Evolutionary conservation across 768 basidiomycete species (phyloP).

Genomic region (Peribolospora baueri): DNA sequence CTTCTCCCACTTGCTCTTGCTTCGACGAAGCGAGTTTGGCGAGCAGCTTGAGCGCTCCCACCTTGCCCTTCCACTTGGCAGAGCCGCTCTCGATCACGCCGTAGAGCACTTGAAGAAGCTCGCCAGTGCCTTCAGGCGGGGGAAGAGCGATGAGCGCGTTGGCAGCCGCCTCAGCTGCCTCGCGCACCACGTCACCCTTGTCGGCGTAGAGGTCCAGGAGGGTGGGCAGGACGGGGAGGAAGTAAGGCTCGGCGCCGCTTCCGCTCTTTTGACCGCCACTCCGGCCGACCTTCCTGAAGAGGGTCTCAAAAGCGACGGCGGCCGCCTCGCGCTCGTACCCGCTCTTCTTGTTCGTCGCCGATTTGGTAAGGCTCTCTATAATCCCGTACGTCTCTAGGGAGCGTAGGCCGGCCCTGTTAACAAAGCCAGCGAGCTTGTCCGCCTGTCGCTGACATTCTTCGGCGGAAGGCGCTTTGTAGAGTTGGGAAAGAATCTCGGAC

Average conservation of each 20-base stretch:
- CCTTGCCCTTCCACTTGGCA: constrained; percentile 72
- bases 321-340: constrained; percentile 73
- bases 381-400: constrained; percentile 19
- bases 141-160: constrained; percentile 62
- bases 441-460: background rate
- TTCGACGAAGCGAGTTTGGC: constrained; percentile 9
- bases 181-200: constrained; percentile 74
- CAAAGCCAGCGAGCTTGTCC: constrained; percentile 9
- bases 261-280: constrained; percentile 23
- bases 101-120: constrained; percentile 36
- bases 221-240: constrained; percentile 50
- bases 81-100: constrained; percentile 35
- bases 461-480: background rate
- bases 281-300: constrained; percentile 23
- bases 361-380: constrained; percentile 37
- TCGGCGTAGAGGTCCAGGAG: constrained; percentile 73
- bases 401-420: constrained; percentile 8
- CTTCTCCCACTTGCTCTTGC: constrained; percentile 43
- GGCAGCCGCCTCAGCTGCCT: constrained; percentile 50
- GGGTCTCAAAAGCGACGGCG: constrained; percentile 51
- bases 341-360: constrained; percentile 61
- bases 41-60: constrained; percentile 72
- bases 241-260: constrained; percentile 41
- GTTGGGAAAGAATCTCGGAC: background rate
- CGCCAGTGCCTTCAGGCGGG: constrained; percentile 56